Percentiles rank a stretch among this genome's conserved stretches.
Conservation (phyloP, 495 filamentous ascomycete genomes). For the Penicillium cataractarum region DNA sequence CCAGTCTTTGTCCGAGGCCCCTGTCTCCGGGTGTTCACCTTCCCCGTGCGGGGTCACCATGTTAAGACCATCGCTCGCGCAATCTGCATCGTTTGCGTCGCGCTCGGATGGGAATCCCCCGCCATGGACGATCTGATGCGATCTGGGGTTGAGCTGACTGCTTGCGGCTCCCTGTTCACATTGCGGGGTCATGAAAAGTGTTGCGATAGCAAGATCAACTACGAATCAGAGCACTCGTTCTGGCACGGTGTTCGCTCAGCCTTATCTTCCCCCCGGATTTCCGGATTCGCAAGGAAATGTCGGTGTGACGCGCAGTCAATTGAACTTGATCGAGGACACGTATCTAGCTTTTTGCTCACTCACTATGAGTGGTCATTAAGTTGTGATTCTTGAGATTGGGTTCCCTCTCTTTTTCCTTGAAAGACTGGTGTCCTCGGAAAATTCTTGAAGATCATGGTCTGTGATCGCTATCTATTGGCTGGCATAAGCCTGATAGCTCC, state of each 20-base stretch:
- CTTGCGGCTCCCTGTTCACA: conserved; percentile 21
- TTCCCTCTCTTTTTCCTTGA: background rate
- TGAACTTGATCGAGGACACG: background rate
- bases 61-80: background rate
- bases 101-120: conserved; percentile 6
- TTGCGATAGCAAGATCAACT: conserved; percentile 9
- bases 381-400: background rate
- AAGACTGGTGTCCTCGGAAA: background rate
- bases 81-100: conserved; percentile 2
- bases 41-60: conserved; percentile 15
- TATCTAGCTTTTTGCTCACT: background rate
- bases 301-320: conserved; percentile 6
- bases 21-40: background rate
- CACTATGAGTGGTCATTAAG: background rate
- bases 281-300: conserved; percentile 5
- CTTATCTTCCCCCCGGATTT: conserved; percentile 16
- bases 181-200: conserved; percentile 10
- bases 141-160: conserved; percentile 12
- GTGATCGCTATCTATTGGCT: background rate
- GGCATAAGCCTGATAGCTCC: background rate
- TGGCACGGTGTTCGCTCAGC: background rate
- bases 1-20: background rate
- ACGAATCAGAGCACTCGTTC: conserved; percentile 2
- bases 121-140: conserved; percentile 4
- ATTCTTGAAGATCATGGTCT: background rate